phyloP scores from a whole-genome alignment of 2,329 filamentous ascomycete species.

The Ceratocystis papillata region DNA sequence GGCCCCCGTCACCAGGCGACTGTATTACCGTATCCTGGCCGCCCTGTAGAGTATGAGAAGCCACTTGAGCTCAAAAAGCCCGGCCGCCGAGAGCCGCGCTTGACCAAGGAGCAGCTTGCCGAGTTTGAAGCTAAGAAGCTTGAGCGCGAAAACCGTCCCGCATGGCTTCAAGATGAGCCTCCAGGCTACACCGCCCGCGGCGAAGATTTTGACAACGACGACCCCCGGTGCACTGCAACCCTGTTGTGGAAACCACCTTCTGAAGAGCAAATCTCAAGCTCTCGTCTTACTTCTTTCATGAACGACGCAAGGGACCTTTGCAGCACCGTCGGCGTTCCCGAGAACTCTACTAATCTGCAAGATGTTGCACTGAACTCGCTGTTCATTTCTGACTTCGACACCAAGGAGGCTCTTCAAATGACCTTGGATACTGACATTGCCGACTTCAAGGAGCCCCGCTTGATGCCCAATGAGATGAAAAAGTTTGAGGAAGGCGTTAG shows the following conservation, averaged over 20 bases:
- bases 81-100: constrained; percentile 64
- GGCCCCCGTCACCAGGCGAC: constrained; percentile 86
- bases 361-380: constrained; percentile 72
- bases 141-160: constrained; percentile 69
- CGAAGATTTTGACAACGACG: constrained; percentile 60
- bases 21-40: constrained; percentile 74
- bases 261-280: constrained; percentile 40
- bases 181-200: constrained; percentile 75
- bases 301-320: constrained; percentile 53
- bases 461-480: constrained; percentile 68
- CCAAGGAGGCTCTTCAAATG: constrained; percentile 56
- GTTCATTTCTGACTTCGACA: constrained; percentile 59
- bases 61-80: constrained; percentile 75
- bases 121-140: constrained; percentile 72
- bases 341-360: constrained; percentile 72
- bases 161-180: constrained; percentile 89
- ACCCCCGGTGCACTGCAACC: constrained; percentile 63
- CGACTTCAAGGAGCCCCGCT: constrained; percentile 72
- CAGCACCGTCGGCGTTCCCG: constrained; percentile 56
- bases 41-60: constrained; percentile 82
- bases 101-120: constrained; percentile 68
- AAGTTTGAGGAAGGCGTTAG: constrained; percentile 84
- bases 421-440: constrained; percentile 57
- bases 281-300: constrained; percentile 68
- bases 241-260: constrained; percentile 68